These are phyloP conservation scores for Calycina marina DNA, from an alignment of 2,329 filamentous ascomycete genomes.

Conservation along the genomic window DNA sequence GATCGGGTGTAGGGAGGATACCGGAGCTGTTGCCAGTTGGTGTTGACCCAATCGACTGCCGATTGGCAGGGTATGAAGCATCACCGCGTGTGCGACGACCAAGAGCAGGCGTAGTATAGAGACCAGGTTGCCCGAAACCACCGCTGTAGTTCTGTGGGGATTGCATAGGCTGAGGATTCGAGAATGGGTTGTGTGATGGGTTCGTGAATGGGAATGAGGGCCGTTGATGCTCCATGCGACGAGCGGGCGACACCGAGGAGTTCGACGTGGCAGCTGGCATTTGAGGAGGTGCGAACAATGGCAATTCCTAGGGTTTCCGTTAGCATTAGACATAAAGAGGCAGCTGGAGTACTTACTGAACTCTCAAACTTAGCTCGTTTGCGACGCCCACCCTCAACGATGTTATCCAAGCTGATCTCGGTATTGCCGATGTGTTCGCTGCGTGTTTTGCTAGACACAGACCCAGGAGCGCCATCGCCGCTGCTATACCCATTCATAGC, in stretches of 20 bases:
- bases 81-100: slow-evolving; percentile 52
- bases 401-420: slow-evolving; percentile 96
- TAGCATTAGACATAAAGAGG: slow-evolving; percentile 9
- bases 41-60: slow-evolving; percentile 26
- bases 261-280: slow-evolving; percentile 92
- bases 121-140: slow-evolving; percentile 36
- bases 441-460: slow-evolving; percentile 62
- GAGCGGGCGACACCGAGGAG: slow-evolving; percentile 86
- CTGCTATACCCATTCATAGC: slow-evolving; percentile 68
- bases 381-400: slow-evolving; percentile 88
- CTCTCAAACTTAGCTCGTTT: slow-evolving; percentile 94
- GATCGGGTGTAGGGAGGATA: slow-evolving; percentile 82
- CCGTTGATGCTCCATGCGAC: slow-evolving; percentile 60
- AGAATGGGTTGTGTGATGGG: slow-evolving; percentile 65
- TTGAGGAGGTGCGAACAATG: slow-evolving; percentile 85
- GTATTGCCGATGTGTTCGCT: slow-evolving; percentile 81
- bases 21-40: slow-evolving; percentile 33
- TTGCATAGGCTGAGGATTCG: slow-evolving; percentile 61
- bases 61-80: slow-evolving; percentile 34
- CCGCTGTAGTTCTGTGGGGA: slow-evolving; percentile 66
- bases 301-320: slow-evolving; percentile 57
- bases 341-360: slow-evolving; percentile 56
- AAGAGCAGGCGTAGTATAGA: slow-evolving; percentile 51
- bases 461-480: slow-evolving; percentile 67
- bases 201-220: slow-evolving; percentile 61